Percentiles rank a stretch among this genome's conserved stretches.
Evolutionary conservation across 2,329 filamentous ascomycete genomes (phyloP).

Genomic region (Sporothrix brasiliensis): DNA sequence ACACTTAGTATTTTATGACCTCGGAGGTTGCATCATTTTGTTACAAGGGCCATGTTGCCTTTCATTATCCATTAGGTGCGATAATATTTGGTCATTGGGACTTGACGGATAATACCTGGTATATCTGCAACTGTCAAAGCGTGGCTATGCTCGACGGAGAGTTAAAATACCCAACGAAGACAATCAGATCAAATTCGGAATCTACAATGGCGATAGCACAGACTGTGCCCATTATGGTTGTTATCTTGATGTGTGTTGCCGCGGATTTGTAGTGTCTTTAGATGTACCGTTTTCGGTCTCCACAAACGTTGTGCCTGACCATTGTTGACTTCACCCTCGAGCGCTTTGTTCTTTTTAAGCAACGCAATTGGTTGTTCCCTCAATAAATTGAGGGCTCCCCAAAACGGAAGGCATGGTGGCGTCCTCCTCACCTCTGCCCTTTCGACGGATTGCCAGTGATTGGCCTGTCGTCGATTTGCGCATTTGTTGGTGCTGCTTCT

Average conservation of each 20-base stretch:
- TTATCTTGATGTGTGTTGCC: background rate
- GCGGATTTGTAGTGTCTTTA: no score
- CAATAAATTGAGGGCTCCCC: background rate
- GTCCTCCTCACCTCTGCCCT: background rate
- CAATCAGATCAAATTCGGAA: background rate
- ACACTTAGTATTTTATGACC: background rate
- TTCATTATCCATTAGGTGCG: background rate
- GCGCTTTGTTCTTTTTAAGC: background rate
- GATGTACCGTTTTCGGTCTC: background rate
- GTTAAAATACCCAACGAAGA: background rate
- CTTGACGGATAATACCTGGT: background rate
- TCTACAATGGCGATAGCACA: no score
- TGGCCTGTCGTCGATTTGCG: background rate
- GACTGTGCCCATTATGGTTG: background rate
- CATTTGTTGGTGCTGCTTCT: background rate
- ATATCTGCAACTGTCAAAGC: background rate
- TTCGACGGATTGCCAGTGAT: background rate
- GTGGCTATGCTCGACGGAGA: background rate
- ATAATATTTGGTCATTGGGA: background rate
- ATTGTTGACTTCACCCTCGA: background rate
- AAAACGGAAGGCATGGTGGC: constrained; percentile 1
- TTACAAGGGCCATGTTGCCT: background rate
- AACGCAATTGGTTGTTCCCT: constrained; percentile 8
- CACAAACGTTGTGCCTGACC: background rate
- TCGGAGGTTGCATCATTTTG: background rate